These are phyloP conservation scores for Penicillium sp. DNA, from an alignment of 2,329 filamentous ascomycete species.

Conservation along the genomic window DNA sequence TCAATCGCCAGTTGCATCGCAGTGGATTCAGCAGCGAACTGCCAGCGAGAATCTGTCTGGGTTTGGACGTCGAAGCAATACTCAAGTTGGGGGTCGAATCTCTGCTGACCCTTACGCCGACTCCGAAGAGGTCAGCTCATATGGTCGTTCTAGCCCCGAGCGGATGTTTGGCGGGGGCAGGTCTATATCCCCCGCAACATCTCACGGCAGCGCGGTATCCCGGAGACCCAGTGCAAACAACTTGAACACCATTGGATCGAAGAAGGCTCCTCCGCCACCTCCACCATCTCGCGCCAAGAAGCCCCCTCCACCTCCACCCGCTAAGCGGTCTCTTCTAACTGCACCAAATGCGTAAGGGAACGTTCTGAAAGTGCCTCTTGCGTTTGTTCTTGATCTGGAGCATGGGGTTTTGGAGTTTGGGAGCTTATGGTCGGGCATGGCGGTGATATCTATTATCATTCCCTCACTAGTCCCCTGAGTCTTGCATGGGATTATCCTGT, in stretches of 20 bases:
- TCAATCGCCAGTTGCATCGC: conserved; percentile 47
- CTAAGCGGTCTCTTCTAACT: conserved; percentile 53
- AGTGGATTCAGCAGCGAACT: conserved; percentile 49
- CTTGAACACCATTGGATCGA: conserved; percentile 33
- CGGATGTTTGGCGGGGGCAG: conserved; percentile 46
- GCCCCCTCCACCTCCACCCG: conserved; percentile 62
- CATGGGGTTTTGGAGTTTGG: conserved; percentile 14
- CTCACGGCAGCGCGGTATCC: conserved; percentile 51
- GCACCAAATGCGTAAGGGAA: conserved; percentile 23
- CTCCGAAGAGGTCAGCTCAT: conserved; percentile 51
- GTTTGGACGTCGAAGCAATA: conserved; percentile 42
- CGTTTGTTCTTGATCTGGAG: conserved; percentile 2
- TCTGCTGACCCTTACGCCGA: conserved; percentile 49
- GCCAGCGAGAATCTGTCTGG: conserved; percentile 56
- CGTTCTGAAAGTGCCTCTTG: conserved; percentile 8
- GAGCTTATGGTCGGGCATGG: neutral
- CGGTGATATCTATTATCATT: conserved; percentile 3
- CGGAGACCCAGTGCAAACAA: conserved; percentile 52
- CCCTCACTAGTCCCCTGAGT: neutral
- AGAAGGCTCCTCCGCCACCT: conserved; percentile 62
- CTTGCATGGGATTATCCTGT: neutral
- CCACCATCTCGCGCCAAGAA: conserved; percentile 64
- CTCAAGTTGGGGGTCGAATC: conserved; percentile 46
- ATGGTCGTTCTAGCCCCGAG: conserved; percentile 50
- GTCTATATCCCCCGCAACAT: conserved; percentile 55